Evolutionary conservation across 352 stramenopile species (phyloP).

Genomic region (Globisporangium polare): DNA sequence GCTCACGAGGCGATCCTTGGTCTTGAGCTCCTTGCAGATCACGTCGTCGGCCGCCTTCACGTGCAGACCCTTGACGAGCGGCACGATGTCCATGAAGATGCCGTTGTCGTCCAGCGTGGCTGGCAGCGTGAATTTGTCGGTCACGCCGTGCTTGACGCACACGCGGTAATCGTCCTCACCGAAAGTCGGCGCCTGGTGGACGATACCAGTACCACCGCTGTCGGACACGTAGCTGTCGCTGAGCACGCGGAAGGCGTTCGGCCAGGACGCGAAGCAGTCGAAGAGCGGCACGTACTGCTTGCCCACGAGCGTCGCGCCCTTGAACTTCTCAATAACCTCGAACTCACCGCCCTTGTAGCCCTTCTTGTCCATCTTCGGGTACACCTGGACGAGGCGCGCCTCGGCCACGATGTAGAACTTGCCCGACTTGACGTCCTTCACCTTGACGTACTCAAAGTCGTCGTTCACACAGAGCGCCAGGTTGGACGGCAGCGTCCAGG

Average conservation of each 20-base stretch:
- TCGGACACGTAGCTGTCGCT: constrained; percentile 98
- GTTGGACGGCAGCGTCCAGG: constrained; percentile 99
- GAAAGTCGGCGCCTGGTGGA: constrained; percentile 98
- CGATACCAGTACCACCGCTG: constrained; percentile 95
- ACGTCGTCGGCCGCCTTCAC: constrained; percentile 99
- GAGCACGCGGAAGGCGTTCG: constrained; percentile 95
- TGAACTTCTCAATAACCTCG: constrained; percentile 89
- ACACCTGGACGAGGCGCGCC: constrained; percentile 93
- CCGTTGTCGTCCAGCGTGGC: constrained; percentile 98
- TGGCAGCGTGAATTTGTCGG: constrained; percentile 93
- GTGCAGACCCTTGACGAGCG: constrained; percentile 92
- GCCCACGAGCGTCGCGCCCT: constrained; percentile 92
- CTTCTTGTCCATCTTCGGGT: constrained; percentile 97
- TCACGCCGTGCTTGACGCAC: constrained; percentile 94
- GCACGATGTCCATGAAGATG: constrained; percentile 91
- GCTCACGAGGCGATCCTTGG: constrained; percentile 91
- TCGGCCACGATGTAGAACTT: constrained; percentile 95
- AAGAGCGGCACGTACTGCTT: constrained; percentile 97
- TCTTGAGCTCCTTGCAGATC: constrained; percentile 96
- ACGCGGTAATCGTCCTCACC: constrained; percentile 99
- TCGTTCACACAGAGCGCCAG: constrained; percentile 97
- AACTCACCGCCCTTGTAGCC: constrained; percentile 94
- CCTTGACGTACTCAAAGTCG: constrained; percentile 96
- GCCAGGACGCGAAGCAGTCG: constrained; percentile 90
- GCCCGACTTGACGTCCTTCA: constrained; percentile 91